Base-by-base conservation (phyloP, 2,329 filamentous ascomycete species). In the Rutstroemia sp. region DNA sequence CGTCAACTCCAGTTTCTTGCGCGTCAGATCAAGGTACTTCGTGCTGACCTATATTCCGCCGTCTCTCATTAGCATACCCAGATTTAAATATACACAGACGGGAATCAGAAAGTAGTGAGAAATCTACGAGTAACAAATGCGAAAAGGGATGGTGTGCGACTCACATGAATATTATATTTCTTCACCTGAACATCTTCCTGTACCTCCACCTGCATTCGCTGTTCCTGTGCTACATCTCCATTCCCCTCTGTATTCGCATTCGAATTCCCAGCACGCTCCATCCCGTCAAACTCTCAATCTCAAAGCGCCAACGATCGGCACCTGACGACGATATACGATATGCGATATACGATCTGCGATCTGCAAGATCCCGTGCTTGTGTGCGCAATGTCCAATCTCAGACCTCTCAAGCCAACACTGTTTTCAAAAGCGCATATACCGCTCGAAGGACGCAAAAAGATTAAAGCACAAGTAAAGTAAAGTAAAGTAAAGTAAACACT, bases 11-110 rank as follows among this genome's bases (percentile, higher is more conserved):
- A 88, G 75, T 68, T 88, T 89, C 67, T 82, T 79, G 65, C 74
- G 78, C 5, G 85, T 88, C 58, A 88, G 74, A 47, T 86, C 79
- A 1, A 88, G 75, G 68, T 88, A 88, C 64, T 79, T 82, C 54
- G 78, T 80, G 2, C 84, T 87, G 16, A 88, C 79, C 83, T 86
- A 56, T 7, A 19, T 16, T 4, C 3, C 9, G 5, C 34, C 40
- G 8, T 16, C 7, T 10, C 25, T 25, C 19, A 46, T 46, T 14
- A 46, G 19, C 19, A 21, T 34, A 34, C 50, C 50, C 50, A 14
- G 17, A 19, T 30, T 30, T 9, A 19, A 14, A 42, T 14, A 2
- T 6, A 16, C 27, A 39, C 5, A 19, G 3, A 4, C n/a, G n/a
- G n/a, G n/a, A n/a, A n/a, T n/a, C n/a, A n/a, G n/a, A n/a, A n/a